Base-by-base conservation (phyloP, 2,329 filamentous ascomycete species). In the Aureobasidium leucospermi region DNA sequence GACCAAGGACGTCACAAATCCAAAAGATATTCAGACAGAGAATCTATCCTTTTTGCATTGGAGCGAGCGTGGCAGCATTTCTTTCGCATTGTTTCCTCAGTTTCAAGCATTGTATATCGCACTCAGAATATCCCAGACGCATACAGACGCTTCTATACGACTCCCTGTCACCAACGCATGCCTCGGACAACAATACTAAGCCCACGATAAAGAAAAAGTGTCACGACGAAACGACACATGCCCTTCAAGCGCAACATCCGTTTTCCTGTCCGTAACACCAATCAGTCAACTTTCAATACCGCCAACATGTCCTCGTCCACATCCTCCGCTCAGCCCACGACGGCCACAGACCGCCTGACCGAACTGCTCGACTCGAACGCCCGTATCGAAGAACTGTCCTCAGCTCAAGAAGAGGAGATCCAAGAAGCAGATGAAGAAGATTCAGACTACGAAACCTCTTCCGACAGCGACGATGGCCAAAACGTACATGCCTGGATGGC, bases 351-450 rank as follows among this genome's bases (percentile, higher is more conserved):
- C 32, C 67, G 63, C 3, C 63, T 72, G 32, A 67, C 69, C 51
- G 68, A 69, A 16, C 64, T 68, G 28, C 61, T 68, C 4, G 55
- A 63, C 34, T 59, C 63, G 28, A 59, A 64, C 16, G 60, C 63
- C 13, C 67, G 69, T n/a, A 67, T 72, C 42, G 66, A 70, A 61
- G 70, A 73, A 61, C 62, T 72, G 10, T 60, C 64, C 6, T 66
- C 67, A 1, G 65, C 66, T 13, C 65, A 67, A 19, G 65, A 67
- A 45, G 66, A 68, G 39, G 65, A 66, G 23, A 45, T 39, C 2
- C 48, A 61, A 11, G 63, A 65, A 16, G 58, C 62, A 41, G 59
- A 60, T 34, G 68, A 67, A n/a, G 61, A 61, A n/a, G 61, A 61
- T 48, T 38, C 41, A 4, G 41, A 58, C 16, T 49, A 56, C 15